These are phyloP conservation scores for Wilcoxina mikolae DNA, from an alignment of 495 filamentous ascomycete genomes.

Conservation along the genomic window DNA sequence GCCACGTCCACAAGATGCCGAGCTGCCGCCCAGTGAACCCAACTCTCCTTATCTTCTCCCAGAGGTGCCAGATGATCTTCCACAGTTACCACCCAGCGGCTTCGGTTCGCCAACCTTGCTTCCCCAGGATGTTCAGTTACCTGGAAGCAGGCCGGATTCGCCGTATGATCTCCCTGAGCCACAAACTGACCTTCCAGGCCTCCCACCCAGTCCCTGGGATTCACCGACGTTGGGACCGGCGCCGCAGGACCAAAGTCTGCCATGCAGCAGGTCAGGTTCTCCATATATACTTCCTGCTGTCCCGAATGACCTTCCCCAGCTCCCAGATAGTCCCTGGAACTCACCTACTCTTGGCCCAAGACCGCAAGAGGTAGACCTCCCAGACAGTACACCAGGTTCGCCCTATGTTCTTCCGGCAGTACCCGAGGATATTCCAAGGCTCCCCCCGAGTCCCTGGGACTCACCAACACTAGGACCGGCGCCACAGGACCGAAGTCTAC, in stretches of 20 bases:
- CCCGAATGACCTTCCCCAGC: background rate
- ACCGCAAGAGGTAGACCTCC: background rate
- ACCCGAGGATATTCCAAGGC: background rate
- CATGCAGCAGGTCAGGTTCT: background rate
- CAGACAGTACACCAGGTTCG: conserved; percentile 10
- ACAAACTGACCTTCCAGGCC: background rate
- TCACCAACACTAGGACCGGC: background rate
- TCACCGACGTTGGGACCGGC: conserved; percentile 6
- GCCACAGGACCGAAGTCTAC: background rate
- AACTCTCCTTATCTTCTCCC: conserved; percentile 1
- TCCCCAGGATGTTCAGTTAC: background rate
- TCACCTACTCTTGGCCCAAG: background rate
- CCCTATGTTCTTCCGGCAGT: conserved; percentile 5
- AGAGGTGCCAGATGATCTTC: background rate
- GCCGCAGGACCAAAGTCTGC: conserved; percentile 1
- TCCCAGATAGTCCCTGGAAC: background rate
- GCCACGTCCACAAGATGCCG: background rate
- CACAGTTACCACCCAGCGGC: background rate
- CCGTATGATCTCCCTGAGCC: background rate
- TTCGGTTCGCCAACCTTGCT: background rate
- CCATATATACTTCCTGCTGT: background rate
- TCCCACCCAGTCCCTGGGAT: conserved; percentile 6
- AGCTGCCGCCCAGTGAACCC: background rate
- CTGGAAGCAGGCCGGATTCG: background rate
- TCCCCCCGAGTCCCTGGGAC: background rate